Evolutionary conservation across 495 filamentous ascomycete genomes (phyloP).

Genomic region (Xylaria nigripes): DNA sequence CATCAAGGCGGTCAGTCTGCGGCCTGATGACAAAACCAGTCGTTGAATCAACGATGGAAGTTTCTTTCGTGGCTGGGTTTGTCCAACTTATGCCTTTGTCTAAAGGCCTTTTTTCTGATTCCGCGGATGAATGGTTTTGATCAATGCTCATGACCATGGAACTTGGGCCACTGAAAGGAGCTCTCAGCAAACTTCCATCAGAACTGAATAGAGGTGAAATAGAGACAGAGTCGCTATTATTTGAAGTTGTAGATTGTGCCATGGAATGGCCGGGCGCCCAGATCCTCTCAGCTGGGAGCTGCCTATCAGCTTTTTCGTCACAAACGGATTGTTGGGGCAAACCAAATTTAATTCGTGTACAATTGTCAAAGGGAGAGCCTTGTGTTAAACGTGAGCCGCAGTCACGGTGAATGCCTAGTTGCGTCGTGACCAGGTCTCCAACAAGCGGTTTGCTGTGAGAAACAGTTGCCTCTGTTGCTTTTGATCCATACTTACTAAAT

Average conservation of each 20-base stretch:
- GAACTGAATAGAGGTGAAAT: background rate
- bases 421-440: conserved; percentile 24
- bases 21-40: conserved; percentile 49
- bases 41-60: conserved; percentile 48
- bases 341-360: conserved; percentile 62
- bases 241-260: background rate
- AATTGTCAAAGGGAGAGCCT: conserved; percentile 47
- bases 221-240: background rate
- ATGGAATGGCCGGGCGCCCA: background rate
- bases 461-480: conserved; percentile 4
- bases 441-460: background rate
- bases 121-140: background rate
- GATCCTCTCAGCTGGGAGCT: background rate
- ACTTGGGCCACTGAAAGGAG: conserved; percentile 3
- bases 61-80: conserved; percentile 57
- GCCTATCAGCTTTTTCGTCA: background rate
- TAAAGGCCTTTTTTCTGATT: background rate
- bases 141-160: background rate
- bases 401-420: conserved; percentile 20
- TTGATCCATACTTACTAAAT: background rate
- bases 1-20: background rate
- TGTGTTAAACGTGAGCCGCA: conserved; percentile 13
- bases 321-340: conserved; percentile 16
- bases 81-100: conserved; percentile 51
- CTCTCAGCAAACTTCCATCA: background rate